These are phyloP conservation scores for Hanseniaspora nectarophila DNA, from an alignment of 805 yeast species.

Conservation along the genomic window DNA sequence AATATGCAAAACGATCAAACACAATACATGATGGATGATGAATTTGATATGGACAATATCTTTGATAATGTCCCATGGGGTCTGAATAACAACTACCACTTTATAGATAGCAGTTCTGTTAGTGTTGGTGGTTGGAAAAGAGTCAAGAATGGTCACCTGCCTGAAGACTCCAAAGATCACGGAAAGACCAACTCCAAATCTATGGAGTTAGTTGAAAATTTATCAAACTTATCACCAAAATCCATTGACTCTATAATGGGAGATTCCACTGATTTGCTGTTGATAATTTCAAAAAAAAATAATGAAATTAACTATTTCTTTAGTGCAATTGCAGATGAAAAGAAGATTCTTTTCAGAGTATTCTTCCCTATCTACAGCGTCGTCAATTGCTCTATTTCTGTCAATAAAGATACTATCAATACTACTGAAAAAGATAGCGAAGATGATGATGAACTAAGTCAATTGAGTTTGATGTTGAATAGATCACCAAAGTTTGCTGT, in stretches of 20 bases:
- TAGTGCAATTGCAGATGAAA: slow-evolving; percentile 55
- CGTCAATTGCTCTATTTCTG: slow-evolving; percentile 42
- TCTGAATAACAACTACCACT: slow-evolving; percentile 53
- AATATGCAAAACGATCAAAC: slow-evolving; percentile 4
- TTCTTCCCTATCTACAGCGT: slow-evolving; percentile 58
- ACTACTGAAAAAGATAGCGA: slow-evolving; percentile 17
- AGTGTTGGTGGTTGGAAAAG: slow-evolving; percentile 77
- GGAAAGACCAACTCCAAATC: slow-evolving; percentile 17
- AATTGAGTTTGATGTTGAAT: slow-evolving; percentile 39
- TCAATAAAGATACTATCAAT: slow-evolving; percentile 30
- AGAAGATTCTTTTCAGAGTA: slow-evolving; percentile 58
- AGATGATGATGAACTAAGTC: slow-evolving; percentile 28
- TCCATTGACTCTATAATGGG: slow-evolving; percentile 52
- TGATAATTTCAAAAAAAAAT: slow-evolving; percentile 59
- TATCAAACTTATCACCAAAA: slow-evolving; percentile 56
- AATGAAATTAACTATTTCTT: slow-evolving; percentile 67
- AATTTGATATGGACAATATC: slow-evolving; percentile 18
- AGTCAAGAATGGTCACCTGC: slow-evolving; percentile 49
- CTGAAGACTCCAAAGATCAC: slow-evolving; percentile 8
- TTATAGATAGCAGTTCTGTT: slow-evolving; percentile 54
- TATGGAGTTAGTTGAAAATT: slow-evolving; percentile 31
- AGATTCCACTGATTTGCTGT: slow-evolving; percentile 53
- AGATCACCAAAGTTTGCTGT: slow-evolving; percentile 72
- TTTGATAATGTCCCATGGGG: slow-evolving; percentile 40
- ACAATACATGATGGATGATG: slow-evolving; percentile 15